Evolutionary conservation across 148 eudicot species (phyloP), one percentile per base, ranked within the genome.

Genomic region (Silene conica): DNA sequence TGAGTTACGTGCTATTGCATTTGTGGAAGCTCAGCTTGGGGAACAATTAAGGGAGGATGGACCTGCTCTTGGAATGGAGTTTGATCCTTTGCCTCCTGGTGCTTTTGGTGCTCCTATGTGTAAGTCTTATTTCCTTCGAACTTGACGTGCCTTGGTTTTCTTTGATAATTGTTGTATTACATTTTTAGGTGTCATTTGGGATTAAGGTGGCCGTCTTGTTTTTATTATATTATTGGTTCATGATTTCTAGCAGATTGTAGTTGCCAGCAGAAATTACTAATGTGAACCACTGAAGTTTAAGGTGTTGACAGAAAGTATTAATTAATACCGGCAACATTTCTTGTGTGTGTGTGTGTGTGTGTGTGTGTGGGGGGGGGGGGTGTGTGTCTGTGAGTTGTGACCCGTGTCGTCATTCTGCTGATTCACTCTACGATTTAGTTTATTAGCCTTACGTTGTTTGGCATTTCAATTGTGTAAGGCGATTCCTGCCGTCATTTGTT

Each of bases 1-100:
- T 1, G 97, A 91, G 86, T 83, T 80, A 58, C 85, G 88, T 69
- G 93, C 90, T 54, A 87, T 94, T 86, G 80, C 82, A 8, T 89
- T 81, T 69, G 89, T 94, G 18, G 98, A 91, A 78, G 88, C 90
- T 4, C 98, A 94, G 82, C 82, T 94, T 74, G 98, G 98, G 71
- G 98, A 88, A 77, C 84, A 82, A 43, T 79, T 94, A 78, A 87
- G 98, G 81, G 90, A 91, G 68, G 98, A 94, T 50, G 97, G 93
- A 9, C 98, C 98, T 22, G 88, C 92, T 64, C 89, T 94, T 72
- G 98, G 98, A 69, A 83, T 91, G 88, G 98, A 94, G 85, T 94
- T 94, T 88, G 98, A 94, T 87, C 93, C 97, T 62, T 79, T 94
- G 88, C 98, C 98, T 57, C 98, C 98, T 41, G 98, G 98, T 77